Conservation (phyloP, 2,329 filamentous ascomycete species). For the Colletotrichum aenigma region DNA sequence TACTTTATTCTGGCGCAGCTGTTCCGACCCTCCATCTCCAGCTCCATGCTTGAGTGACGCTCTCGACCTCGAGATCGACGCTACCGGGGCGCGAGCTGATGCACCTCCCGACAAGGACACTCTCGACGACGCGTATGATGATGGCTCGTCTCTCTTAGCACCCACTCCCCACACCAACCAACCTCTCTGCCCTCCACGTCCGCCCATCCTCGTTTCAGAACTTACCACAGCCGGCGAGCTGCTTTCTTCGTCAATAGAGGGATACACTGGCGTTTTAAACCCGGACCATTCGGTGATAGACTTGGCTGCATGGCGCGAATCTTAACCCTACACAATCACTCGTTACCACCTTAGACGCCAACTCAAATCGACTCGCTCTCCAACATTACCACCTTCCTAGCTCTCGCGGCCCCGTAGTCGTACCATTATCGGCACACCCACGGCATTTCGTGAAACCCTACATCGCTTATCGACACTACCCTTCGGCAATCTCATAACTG, state of each 20-base stretch:
- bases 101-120: background rate
- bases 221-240: background rate
- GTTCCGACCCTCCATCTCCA: slow-evolving; percentile 15
- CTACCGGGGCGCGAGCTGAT: background rate
- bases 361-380: background rate
- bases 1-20: background rate
- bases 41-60: background rate
- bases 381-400: background rate
- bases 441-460: background rate
- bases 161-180: background rate
- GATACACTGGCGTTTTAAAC: slow-evolving; percentile 2
- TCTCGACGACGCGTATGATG: background rate
- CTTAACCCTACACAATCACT: background rate
- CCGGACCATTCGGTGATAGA: background rate
- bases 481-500: slow-evolving; percentile 11
- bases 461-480: slow-evolving; percentile 14
- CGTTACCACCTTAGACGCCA: background rate
- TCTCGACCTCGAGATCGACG: slow-evolving; percentile 6
- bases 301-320: slow-evolving; percentile 5
- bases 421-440: background rate
- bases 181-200: background rate
- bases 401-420: background rate
- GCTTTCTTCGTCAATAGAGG: background rate
- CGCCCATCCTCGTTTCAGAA: background rate
- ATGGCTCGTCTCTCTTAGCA: background rate